A percentile compares a stretch with the other conserved stretches of the same genome.
phyloP scores from a whole-genome alignment of 2,329 filamentous ascomycete species.

The Plenodomus biglobosus region DNA sequence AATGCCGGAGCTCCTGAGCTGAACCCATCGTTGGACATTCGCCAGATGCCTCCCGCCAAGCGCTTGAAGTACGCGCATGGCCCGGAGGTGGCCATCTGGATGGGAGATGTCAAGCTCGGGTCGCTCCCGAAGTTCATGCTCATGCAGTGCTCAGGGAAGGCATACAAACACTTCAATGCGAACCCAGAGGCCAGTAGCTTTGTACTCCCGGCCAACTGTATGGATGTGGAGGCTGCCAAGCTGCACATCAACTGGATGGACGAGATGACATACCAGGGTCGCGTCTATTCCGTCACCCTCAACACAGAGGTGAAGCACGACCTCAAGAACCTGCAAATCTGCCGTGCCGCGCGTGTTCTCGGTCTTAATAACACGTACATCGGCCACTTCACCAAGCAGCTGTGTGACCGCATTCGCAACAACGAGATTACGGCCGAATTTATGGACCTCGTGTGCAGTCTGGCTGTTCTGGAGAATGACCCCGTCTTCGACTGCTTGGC shows the following conservation, averaged over 20 bases:
- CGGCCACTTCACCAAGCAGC: conserved; percentile 32
- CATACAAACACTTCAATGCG: conserved; percentile 21
- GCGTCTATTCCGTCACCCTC: conserved; percentile 28
- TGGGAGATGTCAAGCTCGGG: conserved; percentile 17
- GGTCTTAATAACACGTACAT: conserved; percentile 36
- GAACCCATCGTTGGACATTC: conserved; percentile 17
- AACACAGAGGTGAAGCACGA: conserved; percentile 16
- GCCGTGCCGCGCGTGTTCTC: conserved; percentile 25
- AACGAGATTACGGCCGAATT: conserved; percentile 12
- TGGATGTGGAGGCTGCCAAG: conserved; percentile 19
- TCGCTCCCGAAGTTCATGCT: conserved; percentile 27
- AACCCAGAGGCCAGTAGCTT: conserved; percentile 16
- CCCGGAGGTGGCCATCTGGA: conserved; percentile 19
- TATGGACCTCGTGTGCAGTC: conserved; percentile 22
- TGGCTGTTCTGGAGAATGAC: conserved; percentile 22
- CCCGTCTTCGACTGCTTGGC: conserved; percentile 33
- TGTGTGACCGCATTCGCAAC: conserved; percentile 33
- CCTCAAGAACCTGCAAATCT: conserved; percentile 26
- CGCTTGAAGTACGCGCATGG: conserved; percentile 25
- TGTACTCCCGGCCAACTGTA: conserved; percentile 14
- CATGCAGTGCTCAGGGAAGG: conserved; percentile 32
- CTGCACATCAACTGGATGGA: conserved; percentile 28
- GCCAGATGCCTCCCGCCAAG: conserved; percentile 22
- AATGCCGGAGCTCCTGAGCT: conserved; percentile 12
- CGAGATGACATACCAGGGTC: conserved; percentile 23